Evolutionary conservation across 768 basidiomycete genomes (phyloP).

Genomic region (Stropharia rugosoannulata): DNA sequence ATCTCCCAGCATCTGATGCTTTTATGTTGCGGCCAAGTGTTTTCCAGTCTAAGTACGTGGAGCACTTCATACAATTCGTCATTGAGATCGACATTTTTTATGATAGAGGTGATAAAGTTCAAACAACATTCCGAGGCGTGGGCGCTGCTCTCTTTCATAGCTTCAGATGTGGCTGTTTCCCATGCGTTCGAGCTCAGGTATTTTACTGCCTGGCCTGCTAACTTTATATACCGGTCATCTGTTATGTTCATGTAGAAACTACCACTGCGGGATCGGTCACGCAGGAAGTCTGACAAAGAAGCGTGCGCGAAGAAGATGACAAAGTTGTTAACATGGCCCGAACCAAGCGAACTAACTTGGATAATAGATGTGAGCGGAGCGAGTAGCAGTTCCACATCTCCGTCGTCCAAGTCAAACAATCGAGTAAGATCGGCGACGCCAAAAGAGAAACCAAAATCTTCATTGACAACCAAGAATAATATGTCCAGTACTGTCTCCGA

Average conservation of each 20-base stretch:
- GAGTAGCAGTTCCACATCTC: background rate
- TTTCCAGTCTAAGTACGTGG: too few species aligned
- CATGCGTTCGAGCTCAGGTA: background rate
- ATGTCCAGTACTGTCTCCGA: background rate
- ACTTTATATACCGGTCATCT: background rate
- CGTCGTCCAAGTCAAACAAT: background rate
- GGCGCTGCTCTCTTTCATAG: too few species aligned
- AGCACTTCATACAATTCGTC: too few species aligned
- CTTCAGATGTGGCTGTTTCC: background rate
- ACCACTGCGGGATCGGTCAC: background rate
- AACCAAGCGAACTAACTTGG: background rate
- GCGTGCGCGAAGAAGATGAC: background rate
- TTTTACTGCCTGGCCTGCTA: background rate
- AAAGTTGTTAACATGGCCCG: too few species aligned
- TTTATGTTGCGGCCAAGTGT: too few species aligned
- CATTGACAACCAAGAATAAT: background rate
- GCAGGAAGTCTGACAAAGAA: background rate
- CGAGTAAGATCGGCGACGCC: background rate
- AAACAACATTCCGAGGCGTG: too few species aligned
- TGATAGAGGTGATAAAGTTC: too few species aligned
- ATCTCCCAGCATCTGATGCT: too few species aligned
- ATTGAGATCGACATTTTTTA: too few species aligned
- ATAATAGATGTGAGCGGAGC: background rate
- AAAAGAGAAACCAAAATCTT: too few species aligned
- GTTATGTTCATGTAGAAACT: background rate